A percentile compares a stretch with the other conserved stretches of the same genome.
Conservation (phyloP, 768 basidiomycete species). For the Tricholoma saponaceum region DNA sequence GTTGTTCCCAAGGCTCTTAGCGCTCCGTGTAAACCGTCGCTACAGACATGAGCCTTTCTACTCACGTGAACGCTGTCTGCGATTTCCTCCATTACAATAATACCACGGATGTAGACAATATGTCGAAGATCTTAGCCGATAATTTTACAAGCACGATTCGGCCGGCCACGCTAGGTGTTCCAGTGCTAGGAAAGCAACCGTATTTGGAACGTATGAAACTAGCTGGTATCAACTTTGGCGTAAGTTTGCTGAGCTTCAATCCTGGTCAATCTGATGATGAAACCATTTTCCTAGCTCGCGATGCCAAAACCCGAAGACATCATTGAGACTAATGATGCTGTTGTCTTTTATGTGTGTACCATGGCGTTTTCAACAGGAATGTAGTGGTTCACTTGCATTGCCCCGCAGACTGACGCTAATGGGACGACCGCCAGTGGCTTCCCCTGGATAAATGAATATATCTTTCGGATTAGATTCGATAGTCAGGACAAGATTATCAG, state of each 20-base stretch:
- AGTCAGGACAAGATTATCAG: slow-evolving; percentile 9
- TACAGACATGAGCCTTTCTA: slow-evolving; percentile 2
- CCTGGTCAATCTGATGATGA: background rate
- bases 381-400: background rate
- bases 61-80: slow-evolving; percentile 10
- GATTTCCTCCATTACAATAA: slow-evolving; percentile 10
- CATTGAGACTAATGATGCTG: slow-evolving; percentile 7
- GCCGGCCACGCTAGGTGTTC: slow-evolving; percentile 5
- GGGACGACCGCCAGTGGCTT: slow-evolving; percentile 10
- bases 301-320: slow-evolving; percentile 6
- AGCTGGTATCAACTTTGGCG: slow-evolving; percentile 10
- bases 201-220: slow-evolving; percentile 3
- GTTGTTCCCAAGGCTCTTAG: no score
- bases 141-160: slow-evolving; percentile 8
- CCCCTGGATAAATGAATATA: slow-evolving; percentile 16
- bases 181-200: slow-evolving; percentile 6
- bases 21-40: background rate
- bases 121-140: slow-evolving; percentile 7
- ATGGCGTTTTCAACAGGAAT: background rate
- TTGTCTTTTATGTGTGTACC: slow-evolving; percentile 11
- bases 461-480: slow-evolving; percentile 12
- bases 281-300: slow-evolving; percentile 2
- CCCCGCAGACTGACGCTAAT: slow-evolving; percentile 8
- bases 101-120: slow-evolving; percentile 4
- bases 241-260: background rate